Evolutionary conservation across 1,139 yeast species (phyloP).

Genomic region (Pichia sp.): DNA sequence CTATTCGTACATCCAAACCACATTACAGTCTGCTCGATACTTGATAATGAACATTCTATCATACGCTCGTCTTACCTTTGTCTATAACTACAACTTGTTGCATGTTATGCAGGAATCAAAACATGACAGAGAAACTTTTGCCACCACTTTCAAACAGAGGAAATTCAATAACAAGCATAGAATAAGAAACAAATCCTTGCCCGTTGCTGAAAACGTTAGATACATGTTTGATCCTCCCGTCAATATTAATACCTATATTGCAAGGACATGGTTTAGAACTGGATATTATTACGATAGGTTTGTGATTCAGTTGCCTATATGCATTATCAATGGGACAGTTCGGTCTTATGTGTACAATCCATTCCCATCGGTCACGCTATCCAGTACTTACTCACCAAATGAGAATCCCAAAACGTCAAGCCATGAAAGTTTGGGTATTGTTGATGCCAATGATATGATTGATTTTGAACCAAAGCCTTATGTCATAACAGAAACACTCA

Average conservation of each 20-base stretch:
- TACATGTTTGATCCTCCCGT: slow-evolving; percentile 21
- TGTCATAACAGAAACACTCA: slow-evolving; percentile 8
- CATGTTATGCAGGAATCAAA: slow-evolving; percentile 18
- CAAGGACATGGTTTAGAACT: slow-evolving; percentile 23
- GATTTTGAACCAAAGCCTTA: slow-evolving; percentile 13
- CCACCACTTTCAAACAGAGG: slow-evolving; percentile 17
- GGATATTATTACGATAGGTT: slow-evolving; percentile 27
- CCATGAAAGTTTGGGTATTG: too few species aligned
- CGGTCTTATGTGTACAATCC: slow-evolving; percentile 8
- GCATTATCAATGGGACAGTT: slow-evolving; percentile 10
- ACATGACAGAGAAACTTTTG: slow-evolving; percentile 17
- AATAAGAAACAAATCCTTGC: slow-evolving; percentile 15
- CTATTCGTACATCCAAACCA: slow-evolving; percentile 16
- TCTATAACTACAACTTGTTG: slow-evolving; percentile 19
- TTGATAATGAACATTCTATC: slow-evolving; percentile 14
- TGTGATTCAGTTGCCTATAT: slow-evolving; percentile 20
- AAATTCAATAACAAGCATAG: slow-evolving; percentile 14
- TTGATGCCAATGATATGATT: background rate
- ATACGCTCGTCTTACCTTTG: slow-evolving; percentile 13
- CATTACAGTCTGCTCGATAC: slow-evolving; percentile 16
- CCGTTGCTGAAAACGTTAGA: slow-evolving; percentile 14
- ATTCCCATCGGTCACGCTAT: background rate
- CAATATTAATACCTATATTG: slow-evolving; percentile 10
- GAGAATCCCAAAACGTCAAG: too few species aligned
- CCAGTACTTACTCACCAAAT: too few species aligned